Evolutionary conservation across 1,139 yeast genomes (phyloP), one percentile per base, ranked within the genome.

Genomic region (Chernovozyma aurita): DNA sequence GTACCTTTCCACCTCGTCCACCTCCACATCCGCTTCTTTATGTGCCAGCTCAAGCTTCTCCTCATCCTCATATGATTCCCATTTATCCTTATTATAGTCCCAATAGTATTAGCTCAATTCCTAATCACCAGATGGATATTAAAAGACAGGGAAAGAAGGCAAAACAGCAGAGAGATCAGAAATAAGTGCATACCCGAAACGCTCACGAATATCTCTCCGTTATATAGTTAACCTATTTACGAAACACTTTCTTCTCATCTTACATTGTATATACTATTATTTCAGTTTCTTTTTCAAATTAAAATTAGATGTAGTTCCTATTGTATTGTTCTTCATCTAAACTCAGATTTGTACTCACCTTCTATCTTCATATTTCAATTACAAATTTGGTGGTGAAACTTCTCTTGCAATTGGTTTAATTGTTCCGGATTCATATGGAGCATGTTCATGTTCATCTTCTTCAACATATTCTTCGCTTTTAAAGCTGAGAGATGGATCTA

Each of bases 371-470:
- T n/a, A n/a, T n/a, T n/a, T 9, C 9, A 39, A 41, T 53, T 58
- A 71, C 53, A 70, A 62, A 31, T 59, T 57, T 31, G 79, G 79
- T 14, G 77, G 74, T 16, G 4, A 17, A 4, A 12, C 37, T 13
- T 53, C 61, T 44, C 70, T 53, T 9, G 52, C 29, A 33, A 60
- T 50, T 17, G 72, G 71, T n/a, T 48, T 48, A 32, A 63, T 42
- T 20, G 49, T 46, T n/a, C 65, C 55, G 15, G 56, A 11, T n/a
- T 28, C 30, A 14, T 6, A 28, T 8, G 18, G 9, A 26, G 12
- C 9, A 13, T 26, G 17, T 20, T 20, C 9, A 7, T 6, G 22
- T 9, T 20, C 22, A 20, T 20, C 22, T 7, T 7, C 8, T 7
- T 20, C 22, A 7, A 7, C 9, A 46, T 42, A 42, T 45, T 35